Evolutionary conservation across 768 basidiomycete genomes (phyloP), one percentile per base, ranked within the genome.

Genomic region (Serpula lacrymans): DNA sequence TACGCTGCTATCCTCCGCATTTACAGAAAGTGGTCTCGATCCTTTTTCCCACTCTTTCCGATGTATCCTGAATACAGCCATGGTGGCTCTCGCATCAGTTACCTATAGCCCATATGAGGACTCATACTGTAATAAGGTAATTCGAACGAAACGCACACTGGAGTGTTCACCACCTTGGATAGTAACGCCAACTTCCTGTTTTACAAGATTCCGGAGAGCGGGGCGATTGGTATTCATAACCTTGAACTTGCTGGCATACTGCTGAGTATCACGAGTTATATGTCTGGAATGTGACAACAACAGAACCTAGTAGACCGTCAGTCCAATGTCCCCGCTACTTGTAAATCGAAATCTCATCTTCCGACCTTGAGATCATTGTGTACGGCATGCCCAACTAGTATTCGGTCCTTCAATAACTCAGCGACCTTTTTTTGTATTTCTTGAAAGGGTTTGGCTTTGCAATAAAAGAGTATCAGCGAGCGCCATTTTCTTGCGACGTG

Each of bases 161-260:
- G 77, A 88, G 59, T 98, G 95, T 52, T 96, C 90, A 7, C 91
- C 93, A 16, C 67, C 62, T 59, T 98, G 94, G 41, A 97, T 97
- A 13, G 76, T 70, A 1, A 91, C 51, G 2, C 75, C 86, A 3
- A 97, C 62, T 48, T 94, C 88, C 49, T 89, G 76, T 53, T 80
- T 77, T 4, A 87, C 85, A 14, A 97, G 75, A 46, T 81, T 79
- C 28, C 88, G 79, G 37, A 98, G 68, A 11, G 89, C 85, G 2
- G 88, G 75, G n/a, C 72, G 70, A 48, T 78, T 78, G 18, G 75
- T 80, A 47, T 78, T 82, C 17, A 65, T 65, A 11, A 87, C 58
- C 14, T 79, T 77, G 52, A 78, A 68, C 53, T 80, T 82, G 36
- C 69, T 63, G 1, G 81, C 76, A 35, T 78, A 71, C 5, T 64